Evolutionary conservation across 257 asterid genomes (phyloP).

Genomic region (Nicotiana knightiana): DNA sequence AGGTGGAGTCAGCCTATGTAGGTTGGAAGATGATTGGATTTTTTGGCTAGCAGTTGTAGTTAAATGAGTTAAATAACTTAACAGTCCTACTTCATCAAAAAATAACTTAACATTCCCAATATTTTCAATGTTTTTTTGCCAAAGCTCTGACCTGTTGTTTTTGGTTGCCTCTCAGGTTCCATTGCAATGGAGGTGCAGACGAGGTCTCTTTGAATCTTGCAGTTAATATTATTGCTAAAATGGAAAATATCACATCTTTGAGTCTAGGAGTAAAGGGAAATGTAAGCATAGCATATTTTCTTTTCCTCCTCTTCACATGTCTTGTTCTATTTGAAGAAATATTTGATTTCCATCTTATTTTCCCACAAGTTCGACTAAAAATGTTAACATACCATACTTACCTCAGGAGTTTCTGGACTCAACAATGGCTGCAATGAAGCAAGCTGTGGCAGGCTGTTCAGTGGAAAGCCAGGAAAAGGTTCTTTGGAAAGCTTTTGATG

Average conservation of each 20-base stretch:
- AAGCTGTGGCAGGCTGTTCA: slow-evolving; percentile 64
- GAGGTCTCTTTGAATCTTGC: slow-evolving; percentile 59
- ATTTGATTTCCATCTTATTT: background rate
- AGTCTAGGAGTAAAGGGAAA: slow-evolving; percentile 28
- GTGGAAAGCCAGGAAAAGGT: slow-evolving; percentile 58
- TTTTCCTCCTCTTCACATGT: background rate
- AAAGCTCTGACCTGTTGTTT: slow-evolving; percentile 15
- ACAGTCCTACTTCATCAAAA: background rate
- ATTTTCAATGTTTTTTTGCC: background rate
- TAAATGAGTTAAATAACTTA: background rate
- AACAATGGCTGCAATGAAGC: slow-evolving; percentile 65
- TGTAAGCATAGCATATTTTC: slow-evolving; percentile 20
- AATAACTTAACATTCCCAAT: background rate
- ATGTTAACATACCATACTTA: background rate
- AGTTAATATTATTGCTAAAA: slow-evolving; percentile 53
- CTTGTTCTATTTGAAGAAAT: background rate
- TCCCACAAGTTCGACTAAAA: background rate
- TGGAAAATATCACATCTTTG: slow-evolving; percentile 33
- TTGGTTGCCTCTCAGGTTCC: slow-evolving; percentile 47
- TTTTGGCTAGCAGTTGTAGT: background rate
- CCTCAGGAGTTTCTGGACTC: slow-evolving; percentile 65
- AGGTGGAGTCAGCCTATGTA: background rate
- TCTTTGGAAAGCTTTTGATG: slow-evolving; percentile 41
- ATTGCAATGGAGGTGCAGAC: slow-evolving; percentile 53
- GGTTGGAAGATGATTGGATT: background rate